These are phyloP conservation scores for Hymenoscyphus infarciens DNA, from an alignment of 2,329 filamentous ascomycete species.

Conservation along the genomic window DNA sequence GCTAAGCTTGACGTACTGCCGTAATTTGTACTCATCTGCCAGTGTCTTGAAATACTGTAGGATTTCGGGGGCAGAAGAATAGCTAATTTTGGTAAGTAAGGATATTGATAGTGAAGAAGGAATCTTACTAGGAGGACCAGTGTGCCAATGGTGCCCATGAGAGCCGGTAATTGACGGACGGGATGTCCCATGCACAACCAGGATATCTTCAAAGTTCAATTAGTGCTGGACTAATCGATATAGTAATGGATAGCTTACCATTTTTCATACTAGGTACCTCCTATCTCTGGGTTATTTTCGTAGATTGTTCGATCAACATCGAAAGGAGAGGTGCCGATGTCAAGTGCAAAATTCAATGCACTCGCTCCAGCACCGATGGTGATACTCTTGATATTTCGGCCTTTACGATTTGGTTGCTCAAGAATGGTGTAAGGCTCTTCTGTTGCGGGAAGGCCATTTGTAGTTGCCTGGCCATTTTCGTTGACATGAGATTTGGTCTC, in stretches of 20 bases:
- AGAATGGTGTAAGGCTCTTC: neutral
- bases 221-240: too few species aligned
- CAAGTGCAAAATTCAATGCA: conserved; percentile 43
- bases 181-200: conserved; percentile 20
- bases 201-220: conserved; percentile 8
- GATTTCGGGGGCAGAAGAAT: conserved; percentile 16
- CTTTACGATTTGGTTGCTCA: conserved; percentile 20
- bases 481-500: too few species aligned
- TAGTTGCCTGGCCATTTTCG: too few species aligned
- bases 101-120: neutral
- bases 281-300: neutral
- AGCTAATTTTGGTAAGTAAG: conserved; percentile 23
- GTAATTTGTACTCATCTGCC: conserved; percentile 14
- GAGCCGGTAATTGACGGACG: conserved; percentile 19
- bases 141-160: conserved; percentile 16
- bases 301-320: conserved; percentile 38
- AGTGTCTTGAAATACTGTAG: conserved; percentile 12
- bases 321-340: conserved; percentile 43
- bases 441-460: too few species aligned
- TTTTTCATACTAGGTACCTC: conserved; percentile 15
- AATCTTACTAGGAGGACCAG: conserved; percentile 19
- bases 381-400: conserved; percentile 29
- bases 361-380: conserved; percentile 47
- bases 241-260: conserved; percentile 7
- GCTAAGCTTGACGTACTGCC: conserved; percentile 13